These are phyloP conservation scores for Aspergillus bridgeri DNA, from an alignment of 495 filamentous ascomycete species.

Conservation along the genomic window DNA sequence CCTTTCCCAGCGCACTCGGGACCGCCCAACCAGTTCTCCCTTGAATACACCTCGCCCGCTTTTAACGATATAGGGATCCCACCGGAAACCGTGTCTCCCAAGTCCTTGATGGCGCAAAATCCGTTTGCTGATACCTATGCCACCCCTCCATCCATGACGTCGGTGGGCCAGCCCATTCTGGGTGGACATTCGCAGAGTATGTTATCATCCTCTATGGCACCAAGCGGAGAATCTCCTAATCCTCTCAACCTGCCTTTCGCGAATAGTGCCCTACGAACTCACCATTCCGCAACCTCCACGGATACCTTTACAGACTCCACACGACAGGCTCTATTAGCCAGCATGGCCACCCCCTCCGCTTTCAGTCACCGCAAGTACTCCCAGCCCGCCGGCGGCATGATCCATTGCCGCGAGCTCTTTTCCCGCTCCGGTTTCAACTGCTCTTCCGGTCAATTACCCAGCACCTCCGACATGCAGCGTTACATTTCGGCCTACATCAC, in stretches of 20 bases:
- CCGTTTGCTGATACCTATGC: slow-evolving; percentile 45
- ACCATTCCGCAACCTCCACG: slow-evolving; percentile 62
- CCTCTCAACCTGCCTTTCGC: slow-evolving; percentile 49
- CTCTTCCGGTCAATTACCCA: slow-evolving; percentile 65
- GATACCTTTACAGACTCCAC: slow-evolving; percentile 93
- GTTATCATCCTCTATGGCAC: slow-evolving; percentile 55
- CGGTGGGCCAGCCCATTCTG: slow-evolving; percentile 45
- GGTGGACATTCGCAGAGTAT: slow-evolving; percentile 53
- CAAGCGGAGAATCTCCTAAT: slow-evolving; percentile 55
- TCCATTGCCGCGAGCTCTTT: slow-evolving; percentile 41
- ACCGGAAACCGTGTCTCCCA: slow-evolving; percentile 46
- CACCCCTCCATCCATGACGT: slow-evolving; percentile 65
- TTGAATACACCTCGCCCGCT: slow-evolving; percentile 50
- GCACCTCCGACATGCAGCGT: slow-evolving; percentile 87
- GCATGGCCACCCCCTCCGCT: slow-evolving; percentile 71
- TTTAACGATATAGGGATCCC: slow-evolving; percentile 43
- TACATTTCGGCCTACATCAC: slow-evolving; percentile 89
- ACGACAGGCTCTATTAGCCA: slow-evolving; percentile 77
- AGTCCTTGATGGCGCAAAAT: slow-evolving; percentile 47
- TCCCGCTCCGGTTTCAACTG: slow-evolving; percentile 45
- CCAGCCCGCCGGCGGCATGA: slow-evolving; percentile 56
- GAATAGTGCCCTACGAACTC: slow-evolving; percentile 55
- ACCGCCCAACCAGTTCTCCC: slow-evolving; percentile 56
- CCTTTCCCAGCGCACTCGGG: slow-evolving; percentile 59
- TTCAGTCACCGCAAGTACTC: slow-evolving; percentile 78